A percentile compares a stretch with the other conserved stretches of the same genome.
Evolutionary conservation across 1,284 basidiomycete species (phyloP).

Genomic region (Sutorius eximius): DNA sequence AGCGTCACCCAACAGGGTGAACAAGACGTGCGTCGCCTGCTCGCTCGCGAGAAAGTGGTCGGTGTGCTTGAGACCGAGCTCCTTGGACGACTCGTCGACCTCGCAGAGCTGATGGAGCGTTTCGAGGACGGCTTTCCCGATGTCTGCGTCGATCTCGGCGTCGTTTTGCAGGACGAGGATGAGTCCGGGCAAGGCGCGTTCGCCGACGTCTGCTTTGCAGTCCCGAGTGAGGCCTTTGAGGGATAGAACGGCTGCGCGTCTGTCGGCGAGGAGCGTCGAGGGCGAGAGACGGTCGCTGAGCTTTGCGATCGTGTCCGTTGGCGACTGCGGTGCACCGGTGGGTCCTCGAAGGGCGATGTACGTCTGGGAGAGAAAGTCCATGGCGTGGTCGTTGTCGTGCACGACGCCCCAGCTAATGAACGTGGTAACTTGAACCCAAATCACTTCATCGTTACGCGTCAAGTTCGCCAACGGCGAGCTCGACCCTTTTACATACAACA

Average conservation of each 20-base stretch:
- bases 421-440: background rate
- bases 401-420: background rate
- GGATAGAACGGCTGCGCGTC: conserved; percentile 87
- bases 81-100: conserved; percentile 57
- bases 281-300: conserved; percentile 89
- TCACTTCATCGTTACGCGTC: background rate
- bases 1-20: conserved; percentile 72
- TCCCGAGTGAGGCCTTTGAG: conserved; percentile 92
- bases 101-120: conserved; percentile 81
- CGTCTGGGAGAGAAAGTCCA: conserved; percentile 82
- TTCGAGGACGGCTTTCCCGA: conserved; percentile 87
- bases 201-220: conserved; percentile 86
- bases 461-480: no score
- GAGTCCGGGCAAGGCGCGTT: conserved; percentile 72
- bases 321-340: conserved; percentile 76
- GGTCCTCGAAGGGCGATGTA: conserved; percentile 79
- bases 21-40: conserved; percentile 73
- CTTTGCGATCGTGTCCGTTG: conserved; percentile 81
- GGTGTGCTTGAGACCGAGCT: conserved; percentile 68
- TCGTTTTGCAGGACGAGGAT: conserved; percentile 83
- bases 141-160: conserved; percentile 85
- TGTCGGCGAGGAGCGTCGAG: conserved; percentile 82
- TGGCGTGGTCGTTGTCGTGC: conserved; percentile 28
- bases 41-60: conserved; percentile 71
- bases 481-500: background rate